A percentile compares a stretch with the other conserved stretches of the same genome.
Conservation (phyloP, 116 monocot genomes). For the Posidonia oceanica region DNA sequence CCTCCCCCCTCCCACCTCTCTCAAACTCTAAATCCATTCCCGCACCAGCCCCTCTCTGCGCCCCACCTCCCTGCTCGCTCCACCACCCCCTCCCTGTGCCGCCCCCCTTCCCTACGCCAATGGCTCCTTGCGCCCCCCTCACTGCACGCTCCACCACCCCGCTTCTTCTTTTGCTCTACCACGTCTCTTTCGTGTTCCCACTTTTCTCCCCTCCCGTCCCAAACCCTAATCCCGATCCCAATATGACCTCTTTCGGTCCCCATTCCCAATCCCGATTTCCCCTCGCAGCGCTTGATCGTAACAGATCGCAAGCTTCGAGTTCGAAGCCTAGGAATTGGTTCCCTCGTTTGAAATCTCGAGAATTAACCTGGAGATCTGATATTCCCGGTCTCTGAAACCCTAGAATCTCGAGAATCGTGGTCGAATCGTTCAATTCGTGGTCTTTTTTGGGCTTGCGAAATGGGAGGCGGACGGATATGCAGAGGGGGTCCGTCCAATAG, state of each 20-base stretch:
- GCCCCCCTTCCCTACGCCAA: too few species aligned
- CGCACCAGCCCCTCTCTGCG: too few species aligned
- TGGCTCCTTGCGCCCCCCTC: too few species aligned
- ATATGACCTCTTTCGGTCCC: not conserved
- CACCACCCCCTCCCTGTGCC: too few species aligned
- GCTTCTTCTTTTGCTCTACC: not conserved
- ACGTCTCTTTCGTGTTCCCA: not conserved
- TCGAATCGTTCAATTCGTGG: too few species aligned
- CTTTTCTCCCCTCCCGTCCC: not conserved
- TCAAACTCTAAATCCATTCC: too few species aligned
- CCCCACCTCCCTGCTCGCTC: too few species aligned
- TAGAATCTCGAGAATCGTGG: not conserved
- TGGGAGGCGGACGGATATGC: conserved; percentile 8
- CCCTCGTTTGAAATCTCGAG: not conserved
- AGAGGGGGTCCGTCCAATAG: conserved; percentile 5
- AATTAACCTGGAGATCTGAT: not conserved
- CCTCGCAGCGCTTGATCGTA: not conserved
- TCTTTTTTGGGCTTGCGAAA: not conserved
- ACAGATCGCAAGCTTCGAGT: not conserved
- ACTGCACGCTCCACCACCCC: too few species aligned
- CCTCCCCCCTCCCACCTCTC: too few species aligned
- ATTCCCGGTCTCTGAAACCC: not conserved
- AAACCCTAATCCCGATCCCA: not conserved
- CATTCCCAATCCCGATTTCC: not conserved
- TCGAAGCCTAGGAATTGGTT: not conserved